Evolutionary conservation across 2,329 filamentous ascomycete species (phyloP).

Genomic region (Sodiomyces alkalinus): DNA sequence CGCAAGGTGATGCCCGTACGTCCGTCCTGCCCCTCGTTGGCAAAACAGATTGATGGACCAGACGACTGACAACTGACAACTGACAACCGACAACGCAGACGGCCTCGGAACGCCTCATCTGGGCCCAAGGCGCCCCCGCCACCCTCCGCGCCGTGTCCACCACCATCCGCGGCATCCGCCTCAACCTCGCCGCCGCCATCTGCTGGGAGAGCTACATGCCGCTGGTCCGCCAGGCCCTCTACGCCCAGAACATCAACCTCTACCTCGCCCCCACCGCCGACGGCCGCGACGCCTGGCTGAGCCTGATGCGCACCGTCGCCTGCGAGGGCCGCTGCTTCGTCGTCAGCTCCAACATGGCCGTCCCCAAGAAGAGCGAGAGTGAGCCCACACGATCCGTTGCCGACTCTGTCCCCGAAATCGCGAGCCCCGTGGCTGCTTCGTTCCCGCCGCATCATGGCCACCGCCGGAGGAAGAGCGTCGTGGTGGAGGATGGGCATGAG

Average conservation of each 20-base stretch:
- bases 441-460: too few relatives aligned
- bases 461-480: constrained; percentile 26
- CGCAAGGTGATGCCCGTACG: constrained; percentile 80
- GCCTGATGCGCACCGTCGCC: constrained; percentile 68
- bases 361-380: too few relatives aligned
- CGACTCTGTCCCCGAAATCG: too few relatives aligned
- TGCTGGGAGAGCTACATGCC: constrained; percentile 99
- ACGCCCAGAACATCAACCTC: constrained; percentile 80
- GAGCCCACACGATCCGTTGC: not conserved
- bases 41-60: too few relatives aligned
- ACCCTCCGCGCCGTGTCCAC: constrained; percentile 70
- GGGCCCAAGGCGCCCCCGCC: constrained; percentile 70
- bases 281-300: constrained; percentile 64
- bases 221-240: constrained; percentile 66
- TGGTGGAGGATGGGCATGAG: constrained; percentile 40
- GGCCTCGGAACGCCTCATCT: constrained; percentile 67
- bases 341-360: constrained; percentile 72
- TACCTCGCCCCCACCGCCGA: constrained; percentile 88
- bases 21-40: constrained; percentile 8
- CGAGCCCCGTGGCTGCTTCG: too few relatives aligned
- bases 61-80: too few relatives aligned
- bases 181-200: constrained; percentile 76
- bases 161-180: constrained; percentile 58
- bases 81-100: too few relatives aligned
- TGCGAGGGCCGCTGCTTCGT: constrained; percentile 77